Base-by-base conservation (phyloP, 2,329 filamentous ascomycete genomes). In the Lasiodiplodia sp. region DNA sequence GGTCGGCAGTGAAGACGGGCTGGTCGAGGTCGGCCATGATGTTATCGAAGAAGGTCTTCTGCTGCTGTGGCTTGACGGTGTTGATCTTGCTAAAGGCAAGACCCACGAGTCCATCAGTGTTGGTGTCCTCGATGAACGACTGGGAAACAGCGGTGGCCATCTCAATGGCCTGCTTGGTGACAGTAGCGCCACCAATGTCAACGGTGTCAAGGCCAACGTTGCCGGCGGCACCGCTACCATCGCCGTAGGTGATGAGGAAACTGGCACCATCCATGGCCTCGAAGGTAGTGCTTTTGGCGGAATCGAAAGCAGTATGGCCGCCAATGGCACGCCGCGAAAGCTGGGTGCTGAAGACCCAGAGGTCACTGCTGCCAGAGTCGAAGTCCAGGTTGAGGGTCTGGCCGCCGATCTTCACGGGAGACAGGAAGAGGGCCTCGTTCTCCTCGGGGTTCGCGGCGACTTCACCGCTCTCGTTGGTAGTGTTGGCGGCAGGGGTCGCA, bases 1-100 rank as follows among this genome's bases (percentile, higher is more conserved):
- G 83, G 70, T 91, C 86, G 28, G 90, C 91, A 0, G 91, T 92
- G 80, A 94, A 91, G 51, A 94, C 80, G 0, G 91, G 90, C 78
- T 87, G 80, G 31, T 87, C 84, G 28, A 93, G 86, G 21, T 82
- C 78, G n/a, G 78, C 71, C 78, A 87, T 86, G 72, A 91, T 82
- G 76, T 91, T 93, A 74, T 92, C 90, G 76, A 93, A 92, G 78
- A 92, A 93, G 12, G 91, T 93, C 79, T 89, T 90, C 72, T 91
- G 89, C 71, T 83, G 81, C 18, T 83, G 80, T 0, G 90, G 90
- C 75, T 84, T 75, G 69, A 92, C 86, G 28, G 76, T 77, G 31
- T 78, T 74, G 68, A 64, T 47, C 31, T 49, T 62, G 68, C 53
- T 66, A 25, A 60, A 63, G 23, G 62, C 52, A 14, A 62, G 62